These are phyloP conservation scores for Caryopteris hybrid DNA, from an alignment of 305 asterid genomes.

Conservation along the genomic window DNA sequence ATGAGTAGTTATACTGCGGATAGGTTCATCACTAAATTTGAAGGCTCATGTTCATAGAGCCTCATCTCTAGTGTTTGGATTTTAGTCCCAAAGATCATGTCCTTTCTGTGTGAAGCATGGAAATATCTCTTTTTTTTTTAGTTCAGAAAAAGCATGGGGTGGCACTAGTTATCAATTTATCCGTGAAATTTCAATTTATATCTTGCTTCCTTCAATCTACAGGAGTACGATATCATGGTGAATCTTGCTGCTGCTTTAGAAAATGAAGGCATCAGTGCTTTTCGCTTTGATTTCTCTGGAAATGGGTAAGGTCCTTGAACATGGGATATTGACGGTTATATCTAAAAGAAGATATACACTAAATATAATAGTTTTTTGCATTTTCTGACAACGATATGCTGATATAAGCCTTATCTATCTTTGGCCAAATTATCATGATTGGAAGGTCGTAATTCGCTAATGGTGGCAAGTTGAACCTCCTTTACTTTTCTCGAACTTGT, in stretches of 20 bases:
- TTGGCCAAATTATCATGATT: neutral
- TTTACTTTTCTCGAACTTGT: neutral
- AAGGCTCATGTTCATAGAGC: too few relatives aligned
- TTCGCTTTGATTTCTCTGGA: slow-evolving; percentile 91
- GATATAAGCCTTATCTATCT: neutral
- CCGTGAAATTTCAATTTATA: slow-evolving; percentile 1
- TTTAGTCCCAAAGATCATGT: neutral
- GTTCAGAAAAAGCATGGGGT: neutral
- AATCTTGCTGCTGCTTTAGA: slow-evolving; percentile 60
- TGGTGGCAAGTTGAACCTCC: neutral
- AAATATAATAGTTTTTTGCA: neutral
- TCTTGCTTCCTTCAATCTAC: slow-evolving; percentile 19
- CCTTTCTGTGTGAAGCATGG: neutral
- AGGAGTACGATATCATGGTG: slow-evolving; percentile 50
- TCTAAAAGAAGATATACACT: neutral
- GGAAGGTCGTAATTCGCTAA: neutral
- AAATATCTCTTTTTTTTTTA: too few relatives aligned
- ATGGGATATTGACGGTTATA: neutral
- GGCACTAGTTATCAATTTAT: slow-evolving; percentile 1
- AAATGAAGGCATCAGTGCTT: slow-evolving; percentile 71
- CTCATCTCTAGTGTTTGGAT: neutral
- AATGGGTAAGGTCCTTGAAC: slow-evolving; percentile 55
- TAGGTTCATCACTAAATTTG: neutral
- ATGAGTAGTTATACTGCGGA: neutral
- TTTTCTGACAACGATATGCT: neutral